phyloP scores from a whole-genome alignment of 2,329 filamentous ascomycete species.

The Aquanectria penicillioides region DNA sequence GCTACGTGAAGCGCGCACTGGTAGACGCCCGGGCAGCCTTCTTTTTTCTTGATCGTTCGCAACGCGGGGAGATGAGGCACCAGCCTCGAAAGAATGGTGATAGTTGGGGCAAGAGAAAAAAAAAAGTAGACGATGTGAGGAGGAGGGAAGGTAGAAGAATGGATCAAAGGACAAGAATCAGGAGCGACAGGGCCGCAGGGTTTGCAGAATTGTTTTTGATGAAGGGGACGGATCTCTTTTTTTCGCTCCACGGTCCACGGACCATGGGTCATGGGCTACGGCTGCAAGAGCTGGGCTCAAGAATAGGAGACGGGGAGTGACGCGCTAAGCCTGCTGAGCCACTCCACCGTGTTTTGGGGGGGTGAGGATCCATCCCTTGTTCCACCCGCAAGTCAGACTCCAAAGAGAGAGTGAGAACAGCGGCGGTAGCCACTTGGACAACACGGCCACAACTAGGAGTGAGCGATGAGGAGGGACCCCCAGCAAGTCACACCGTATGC shows the following conservation, averaged over 20 bases:
- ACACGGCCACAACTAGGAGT: not conserved
- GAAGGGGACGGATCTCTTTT: slow-evolving; percentile 41
- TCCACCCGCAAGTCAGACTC: slow-evolving; percentile 25
- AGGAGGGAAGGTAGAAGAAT: slow-evolving; percentile 36
- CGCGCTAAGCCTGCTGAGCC: slow-evolving; percentile 45
- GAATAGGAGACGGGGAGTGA: slow-evolving; percentile 43
- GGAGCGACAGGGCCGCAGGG: slow-evolving; percentile 29
- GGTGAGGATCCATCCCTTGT: slow-evolving; percentile 32
- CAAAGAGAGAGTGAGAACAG: slow-evolving; percentile 14
- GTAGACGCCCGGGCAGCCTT: slow-evolving; percentile 17
- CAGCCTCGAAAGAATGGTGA: slow-evolving; percentile 45
- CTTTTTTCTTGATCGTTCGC: slow-evolving; percentile 23
- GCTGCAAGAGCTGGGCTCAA: slow-evolving; percentile 30
- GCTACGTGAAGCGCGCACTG: slow-evolving; percentile 23
- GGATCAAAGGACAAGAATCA: slow-evolving; percentile 21
- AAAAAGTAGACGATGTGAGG: slow-evolving; percentile 36
- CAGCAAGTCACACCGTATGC: no score
- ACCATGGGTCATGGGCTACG: slow-evolving; percentile 20
- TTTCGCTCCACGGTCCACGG: slow-evolving; percentile 38
- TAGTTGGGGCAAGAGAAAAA: slow-evolving; percentile 37
- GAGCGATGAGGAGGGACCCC: not conserved
- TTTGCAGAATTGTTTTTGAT: slow-evolving; percentile 44
- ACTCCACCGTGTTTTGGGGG: slow-evolving; percentile 41
- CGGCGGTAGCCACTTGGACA: slow-evolving; percentile 8
- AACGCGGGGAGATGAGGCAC: slow-evolving; percentile 43